Conservation (phyloP, 2,329 filamentous ascomycete genomes). For the Fusarium drepaniforme region DNA sequence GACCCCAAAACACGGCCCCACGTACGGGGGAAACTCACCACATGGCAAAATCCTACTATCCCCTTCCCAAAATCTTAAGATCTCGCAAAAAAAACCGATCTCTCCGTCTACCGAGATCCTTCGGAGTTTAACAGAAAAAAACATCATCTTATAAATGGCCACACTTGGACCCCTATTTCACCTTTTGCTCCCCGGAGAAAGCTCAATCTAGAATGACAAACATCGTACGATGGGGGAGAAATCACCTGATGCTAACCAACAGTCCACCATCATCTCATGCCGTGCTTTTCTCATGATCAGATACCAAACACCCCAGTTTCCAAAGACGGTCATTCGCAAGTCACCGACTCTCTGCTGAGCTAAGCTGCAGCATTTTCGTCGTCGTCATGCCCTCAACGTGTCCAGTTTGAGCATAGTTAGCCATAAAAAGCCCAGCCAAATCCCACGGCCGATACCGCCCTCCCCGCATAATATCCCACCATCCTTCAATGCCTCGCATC, state of each 20-base stretch:
- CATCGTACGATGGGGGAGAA: conserved; percentile 35
- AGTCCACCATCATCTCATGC: conserved; percentile 36
- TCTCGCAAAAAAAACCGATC: not conserved
- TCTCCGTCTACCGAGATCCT: conserved; percentile 1
- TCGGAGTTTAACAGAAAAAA: not conserved
- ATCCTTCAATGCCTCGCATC: conserved; percentile 43
- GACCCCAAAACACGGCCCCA: conserved; percentile 3
- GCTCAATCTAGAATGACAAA: conserved; percentile 5
- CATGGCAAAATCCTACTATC: not conserved
- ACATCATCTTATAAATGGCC: not conserved
- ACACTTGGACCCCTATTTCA: not conserved
- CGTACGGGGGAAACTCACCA: not conserved
- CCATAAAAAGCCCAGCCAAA: not conserved
- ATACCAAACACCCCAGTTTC: not conserved
- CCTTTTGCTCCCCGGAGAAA: conserved; percentile 20
- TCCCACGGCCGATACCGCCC: conserved; percentile 35
- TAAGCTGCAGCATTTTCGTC: conserved; percentile 5
- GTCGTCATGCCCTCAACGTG: conserved; percentile 9
- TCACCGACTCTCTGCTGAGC: conserved; percentile 3
- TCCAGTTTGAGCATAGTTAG: conserved; percentile 1
- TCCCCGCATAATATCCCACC: conserved; percentile 13
- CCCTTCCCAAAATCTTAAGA: not conserved
- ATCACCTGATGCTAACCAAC: conserved; percentile 37
- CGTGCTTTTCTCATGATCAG: conserved; percentile 1
- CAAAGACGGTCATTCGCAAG: conserved; percentile 4